Conservation (phyloP, 768 basidiomycete species). For the Auricularia auricula-judae region DNA sequence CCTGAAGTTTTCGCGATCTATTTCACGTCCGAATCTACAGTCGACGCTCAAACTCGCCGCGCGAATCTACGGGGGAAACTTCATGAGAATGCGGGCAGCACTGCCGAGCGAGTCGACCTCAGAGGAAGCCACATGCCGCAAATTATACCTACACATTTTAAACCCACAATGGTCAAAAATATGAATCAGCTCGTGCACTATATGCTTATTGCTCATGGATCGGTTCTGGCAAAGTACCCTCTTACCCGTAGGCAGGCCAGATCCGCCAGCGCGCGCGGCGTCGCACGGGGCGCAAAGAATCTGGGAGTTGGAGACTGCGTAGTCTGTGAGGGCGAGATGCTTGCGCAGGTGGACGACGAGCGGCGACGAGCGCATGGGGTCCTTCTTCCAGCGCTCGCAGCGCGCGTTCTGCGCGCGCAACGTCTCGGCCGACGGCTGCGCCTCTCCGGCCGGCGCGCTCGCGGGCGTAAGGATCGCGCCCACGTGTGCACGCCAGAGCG, state of each 20-base stretch:
- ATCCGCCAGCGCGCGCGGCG: conserved; percentile 64
- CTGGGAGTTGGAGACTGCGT: conserved; percentile 56
- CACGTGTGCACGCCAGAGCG: no score
- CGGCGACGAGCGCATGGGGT: conserved; percentile 31
- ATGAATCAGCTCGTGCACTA: conserved; percentile 91
- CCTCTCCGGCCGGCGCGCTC: not conserved
- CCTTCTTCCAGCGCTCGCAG: not conserved
- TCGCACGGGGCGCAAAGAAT: conserved; percentile 83
- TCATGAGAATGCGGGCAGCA: not conserved
- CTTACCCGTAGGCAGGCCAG: conserved; percentile 62
- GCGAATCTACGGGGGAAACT: conserved; percentile 54
- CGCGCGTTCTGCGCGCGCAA: not conserved
- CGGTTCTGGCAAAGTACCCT: conserved; percentile 80
- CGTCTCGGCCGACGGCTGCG: not conserved
- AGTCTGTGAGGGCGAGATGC: conserved; percentile 67
- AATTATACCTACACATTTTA: conserved; percentile 82
- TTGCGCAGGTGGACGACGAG: conserved; percentile 83
- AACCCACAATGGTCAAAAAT: conserved; percentile 94
- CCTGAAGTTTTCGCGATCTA: conserved; percentile 60
- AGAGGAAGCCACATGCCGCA: conserved; percentile 92
- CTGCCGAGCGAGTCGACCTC: conserved; percentile 49
- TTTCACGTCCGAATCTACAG: conserved; percentile 76
- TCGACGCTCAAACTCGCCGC: conserved; percentile 92
- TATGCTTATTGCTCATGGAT: conserved; percentile 69
- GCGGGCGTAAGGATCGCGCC: not conserved